Percentiles rank a stretch among this genome's conserved stretches.
Evolutionary conservation across 177 flowering plant species (phyloP).

Genomic region (Tripterygium wilfordii): DNA sequence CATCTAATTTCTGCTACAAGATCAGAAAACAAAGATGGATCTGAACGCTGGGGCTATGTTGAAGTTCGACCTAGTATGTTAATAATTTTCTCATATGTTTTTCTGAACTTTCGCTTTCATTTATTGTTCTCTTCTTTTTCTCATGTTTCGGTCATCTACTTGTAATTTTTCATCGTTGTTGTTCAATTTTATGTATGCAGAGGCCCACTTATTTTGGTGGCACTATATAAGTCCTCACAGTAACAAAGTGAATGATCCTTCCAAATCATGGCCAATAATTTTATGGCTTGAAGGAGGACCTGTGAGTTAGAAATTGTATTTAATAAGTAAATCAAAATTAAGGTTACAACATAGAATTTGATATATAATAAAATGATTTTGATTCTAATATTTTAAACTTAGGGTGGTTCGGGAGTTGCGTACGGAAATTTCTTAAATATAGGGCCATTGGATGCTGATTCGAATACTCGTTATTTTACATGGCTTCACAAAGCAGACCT

Average conservation of each 20-base stretch:
- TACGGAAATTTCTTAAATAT: slow-evolving; percentile 22
- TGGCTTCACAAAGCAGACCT: slow-evolving; percentile 31
- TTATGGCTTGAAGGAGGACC: slow-evolving; percentile 56
- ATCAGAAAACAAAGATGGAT: slow-evolving; percentile 29
- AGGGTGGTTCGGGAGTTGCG: slow-evolving; percentile 32
- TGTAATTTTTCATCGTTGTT: neutral
- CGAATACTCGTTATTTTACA: slow-evolving; percentile 28
- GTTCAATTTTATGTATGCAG: slow-evolving; percentile 16
- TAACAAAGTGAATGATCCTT: slow-evolving; percentile 26
- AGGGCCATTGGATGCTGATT: slow-evolving; percentile 24
- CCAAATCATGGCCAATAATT: slow-evolving; percentile 36
- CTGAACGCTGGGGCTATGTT: slow-evolving; percentile 42
- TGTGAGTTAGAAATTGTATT: slow-evolving; percentile 13
- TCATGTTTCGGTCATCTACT: neutral
- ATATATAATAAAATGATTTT: neutral
- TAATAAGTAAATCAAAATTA: neutral
- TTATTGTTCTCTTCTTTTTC: neutral
- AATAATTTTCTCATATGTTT: neutral
- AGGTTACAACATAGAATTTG: neutral
- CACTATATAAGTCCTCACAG: slow-evolving; percentile 36
- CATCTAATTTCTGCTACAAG: slow-evolving; percentile 13
- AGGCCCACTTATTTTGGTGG: slow-evolving; percentile 56
- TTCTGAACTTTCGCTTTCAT: neutral
- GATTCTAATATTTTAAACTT: neutral
- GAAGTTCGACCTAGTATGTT: slow-evolving; percentile 35